Conservation (phyloP, 2,329 filamentous ascomycete species). For the Sporothrix mexicana region DNA sequence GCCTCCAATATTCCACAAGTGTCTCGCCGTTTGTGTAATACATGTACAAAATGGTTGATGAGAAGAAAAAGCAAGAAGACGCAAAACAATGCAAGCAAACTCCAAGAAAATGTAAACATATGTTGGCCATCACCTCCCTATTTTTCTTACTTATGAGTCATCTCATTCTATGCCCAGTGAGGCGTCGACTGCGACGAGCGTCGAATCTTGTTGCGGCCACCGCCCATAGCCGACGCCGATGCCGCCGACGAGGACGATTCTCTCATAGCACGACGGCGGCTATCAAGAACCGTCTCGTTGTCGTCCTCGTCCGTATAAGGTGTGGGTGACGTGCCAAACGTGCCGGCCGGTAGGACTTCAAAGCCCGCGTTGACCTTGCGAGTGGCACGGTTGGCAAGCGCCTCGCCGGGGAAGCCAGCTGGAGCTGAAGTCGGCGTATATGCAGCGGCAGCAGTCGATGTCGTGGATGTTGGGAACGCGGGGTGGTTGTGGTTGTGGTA, state of each 20-base stretch:
- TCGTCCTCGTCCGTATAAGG: conserved; percentile 4
- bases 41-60: no score
- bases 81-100: background rate
- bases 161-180: background rate
- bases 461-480: background rate
- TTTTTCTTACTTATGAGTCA: no score
- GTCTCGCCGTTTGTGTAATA: background rate
- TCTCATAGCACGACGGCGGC: background rate
- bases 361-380: conserved; percentile 50
- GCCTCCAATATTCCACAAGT: background rate
- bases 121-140: background rate
- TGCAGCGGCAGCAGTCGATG: background rate
- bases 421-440: background rate
- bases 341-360: conserved; percentile 50
- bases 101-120: background rate
- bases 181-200: background rate
- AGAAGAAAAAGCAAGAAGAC: background rate
- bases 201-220: conserved; percentile 37
- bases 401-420: conserved; percentile 37
- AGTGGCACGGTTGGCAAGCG: conserved; percentile 44
- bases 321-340: conserved; percentile 39
- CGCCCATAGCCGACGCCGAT: background rate
- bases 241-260: background rate
- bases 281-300: conserved; percentile 20
- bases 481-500: background rate